Percentiles rank a stretch among this genome's conserved stretches.
These are phyloP conservation scores for Tetratostichococcus sp. DNA, from an alignment of 139 green algal species.

Conservation along the genomic window DNA sequence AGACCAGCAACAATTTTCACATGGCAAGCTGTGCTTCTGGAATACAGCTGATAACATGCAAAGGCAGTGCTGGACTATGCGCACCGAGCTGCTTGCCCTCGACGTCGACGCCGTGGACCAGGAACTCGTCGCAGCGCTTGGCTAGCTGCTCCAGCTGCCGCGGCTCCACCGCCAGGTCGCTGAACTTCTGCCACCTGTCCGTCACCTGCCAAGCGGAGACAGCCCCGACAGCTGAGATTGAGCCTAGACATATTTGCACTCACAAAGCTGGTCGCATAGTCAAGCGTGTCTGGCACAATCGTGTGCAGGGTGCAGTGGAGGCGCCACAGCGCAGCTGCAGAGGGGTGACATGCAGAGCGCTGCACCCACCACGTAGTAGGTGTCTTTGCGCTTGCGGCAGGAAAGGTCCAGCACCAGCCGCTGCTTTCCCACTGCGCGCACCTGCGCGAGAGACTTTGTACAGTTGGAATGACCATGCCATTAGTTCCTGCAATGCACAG, in stretches of 20 bases:
- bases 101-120: constrained; percentile 97
- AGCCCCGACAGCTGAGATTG: no score
- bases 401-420: constrained; percentile 92
- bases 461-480: neutral
- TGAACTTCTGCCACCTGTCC: constrained; percentile 75
- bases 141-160: constrained; percentile 63
- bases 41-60: no score
- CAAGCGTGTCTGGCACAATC: no score
- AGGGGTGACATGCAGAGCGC: no score
- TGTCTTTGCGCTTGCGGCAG: constrained; percentile 73
- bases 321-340: no score
- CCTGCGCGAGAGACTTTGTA: constrained; percentile 32
- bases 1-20: no score
- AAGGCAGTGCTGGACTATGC: neutral
- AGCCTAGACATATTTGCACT: no score
- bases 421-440: constrained; percentile 77
- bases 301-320: no score
- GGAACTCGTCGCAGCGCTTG: constrained; percentile 85
- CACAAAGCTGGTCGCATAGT: no score
- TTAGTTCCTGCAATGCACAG: no score
- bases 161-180: constrained; percentile 43
- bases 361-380: constrained; percentile 62
- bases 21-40: no score
- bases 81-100: constrained; percentile 89
- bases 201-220: constrained; percentile 22